These are phyloP conservation scores for Pythium brachiatum DNA, from an alignment of 352 stramenopile species.

Conservation along the genomic window DNA sequence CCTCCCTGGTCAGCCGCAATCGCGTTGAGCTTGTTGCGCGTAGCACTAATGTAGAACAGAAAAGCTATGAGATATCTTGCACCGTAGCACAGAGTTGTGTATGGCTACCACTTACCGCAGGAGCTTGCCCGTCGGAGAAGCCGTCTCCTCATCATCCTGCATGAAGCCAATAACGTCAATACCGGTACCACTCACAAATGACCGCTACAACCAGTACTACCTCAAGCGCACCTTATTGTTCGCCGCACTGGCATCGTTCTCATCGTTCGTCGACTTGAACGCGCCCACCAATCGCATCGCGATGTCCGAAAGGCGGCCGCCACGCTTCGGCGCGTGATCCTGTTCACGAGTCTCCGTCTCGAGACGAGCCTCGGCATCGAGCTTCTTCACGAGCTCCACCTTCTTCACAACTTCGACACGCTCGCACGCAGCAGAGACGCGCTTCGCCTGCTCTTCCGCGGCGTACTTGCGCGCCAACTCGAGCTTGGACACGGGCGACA, in stretches of 20 bases:
- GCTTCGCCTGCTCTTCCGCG: slow-evolving; percentile 63
- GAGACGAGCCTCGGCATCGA: slow-evolving; percentile 30
- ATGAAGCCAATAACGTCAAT: not conserved
- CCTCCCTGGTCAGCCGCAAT: slow-evolving; percentile 22
- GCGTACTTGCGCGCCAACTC: slow-evolving; percentile 58
- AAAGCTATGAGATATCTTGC: not conserved
- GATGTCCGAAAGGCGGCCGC: slow-evolving; percentile 22
- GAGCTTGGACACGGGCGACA: slow-evolving; percentile 76
- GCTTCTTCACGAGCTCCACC: slow-evolving; percentile 54
- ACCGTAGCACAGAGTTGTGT: not conserved
- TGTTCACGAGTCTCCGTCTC: slow-evolving; percentile 7
- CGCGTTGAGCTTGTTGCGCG: slow-evolving; percentile 36
- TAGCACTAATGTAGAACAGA: slow-evolving; percentile 20
- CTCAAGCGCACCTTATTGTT: slow-evolving; percentile 1
- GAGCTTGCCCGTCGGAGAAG: slow-evolving; percentile 31
- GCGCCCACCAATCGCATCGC: slow-evolving; percentile 25
- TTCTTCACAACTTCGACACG: slow-evolving; percentile 55
- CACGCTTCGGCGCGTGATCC: slow-evolving; percentile 32
- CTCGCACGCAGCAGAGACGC: slow-evolving; percentile 56
- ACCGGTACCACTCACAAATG: too few relatives aligned
- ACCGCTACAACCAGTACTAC: not conserved
- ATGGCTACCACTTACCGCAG: slow-evolving; percentile 24
- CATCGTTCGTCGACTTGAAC: slow-evolving; percentile 21
- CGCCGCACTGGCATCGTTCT: not conserved
- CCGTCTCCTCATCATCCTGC: slow-evolving; percentile 3